phyloP scores from a whole-genome alignment of 2,329 filamentous ascomycete species.

The Fusarium protoensiforme region DNA sequence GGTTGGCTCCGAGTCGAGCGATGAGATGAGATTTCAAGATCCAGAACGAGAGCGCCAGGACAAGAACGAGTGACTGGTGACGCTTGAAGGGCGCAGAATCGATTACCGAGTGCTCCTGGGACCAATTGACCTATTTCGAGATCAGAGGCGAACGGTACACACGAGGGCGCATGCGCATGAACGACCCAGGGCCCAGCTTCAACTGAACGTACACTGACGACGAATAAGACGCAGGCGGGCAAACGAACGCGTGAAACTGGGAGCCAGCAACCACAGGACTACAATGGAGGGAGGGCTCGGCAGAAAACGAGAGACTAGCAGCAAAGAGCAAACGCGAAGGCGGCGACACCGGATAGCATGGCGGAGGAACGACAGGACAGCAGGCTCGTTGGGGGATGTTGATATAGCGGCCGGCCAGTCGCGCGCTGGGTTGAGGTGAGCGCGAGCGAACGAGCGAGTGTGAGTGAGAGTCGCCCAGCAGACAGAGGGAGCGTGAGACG shows the following conservation, averaged over 20 bases:
- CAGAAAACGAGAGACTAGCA: constrained; percentile 42
- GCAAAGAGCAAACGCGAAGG: constrained; percentile 35
- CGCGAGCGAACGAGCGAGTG: constrained; percentile 5
- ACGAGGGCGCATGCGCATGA: constrained; percentile 34
- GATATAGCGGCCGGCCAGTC: constrained; percentile 40
- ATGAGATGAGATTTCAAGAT: constrained; percentile 38
- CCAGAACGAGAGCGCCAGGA: constrained; percentile 31
- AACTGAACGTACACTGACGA: constrained; percentile 31
- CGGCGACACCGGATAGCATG: constrained; percentile 41
- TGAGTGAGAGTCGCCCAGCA: constrained; percentile 4
- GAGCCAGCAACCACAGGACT: constrained; percentile 30
- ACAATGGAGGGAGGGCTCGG: constrained; percentile 28
- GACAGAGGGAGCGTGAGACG: not conserved
- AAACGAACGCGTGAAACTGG: constrained; percentile 29
- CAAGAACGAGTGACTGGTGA: constrained; percentile 42
- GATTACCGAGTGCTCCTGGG: constrained; percentile 25
- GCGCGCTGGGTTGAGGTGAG: constrained; percentile 40
- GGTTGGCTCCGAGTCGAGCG: constrained; percentile 33
- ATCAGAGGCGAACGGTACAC: constrained; percentile 28
- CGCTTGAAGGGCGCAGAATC: constrained; percentile 28
- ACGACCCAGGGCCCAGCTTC: constrained; percentile 26
- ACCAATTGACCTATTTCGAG: constrained; percentile 40
- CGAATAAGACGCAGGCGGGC: constrained; percentile 24
- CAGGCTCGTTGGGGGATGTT: constrained; percentile 33
- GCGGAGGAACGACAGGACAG: constrained; percentile 34